Base-by-base conservation (phyloP, 306 rosid genomes). In the Glycine soja region DNA sequence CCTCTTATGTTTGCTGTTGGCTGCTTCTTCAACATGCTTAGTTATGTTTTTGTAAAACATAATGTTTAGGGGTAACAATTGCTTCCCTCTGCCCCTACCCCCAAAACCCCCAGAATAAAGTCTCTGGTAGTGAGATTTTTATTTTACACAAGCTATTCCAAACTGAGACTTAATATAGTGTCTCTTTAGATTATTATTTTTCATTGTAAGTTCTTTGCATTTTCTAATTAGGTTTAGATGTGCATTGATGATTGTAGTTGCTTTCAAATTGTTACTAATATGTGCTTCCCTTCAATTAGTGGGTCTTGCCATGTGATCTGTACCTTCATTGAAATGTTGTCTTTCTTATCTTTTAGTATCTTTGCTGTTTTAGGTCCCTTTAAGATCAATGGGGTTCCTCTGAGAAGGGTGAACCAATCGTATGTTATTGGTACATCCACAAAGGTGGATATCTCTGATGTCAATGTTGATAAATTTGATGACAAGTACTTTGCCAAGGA, bases 371-470 rank as follows among this genome's bases (percentile, higher is more conserved):
- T 48, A 88, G 94, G 94, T 10, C 91, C 91, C 8, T 90, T 88
- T 68, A 88, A 86, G 88, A 79, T 90, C 42, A 90, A 88, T 4
- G 94, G 91, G 3, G 94, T 90, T 75, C 94, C 94, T n/a, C 81
- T 88, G 15, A 88, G 94, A 76, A 88, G 91, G 47, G 90, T 90
- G 42, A 86, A 87, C 72, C 94, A 90, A 66, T 68, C 94, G 0
- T 90, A 90, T 34, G 88, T 86, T 10, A 86, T 88, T 63, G 91
- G 87, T 43, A 90, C 91, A 56, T 85, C 94, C 50, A 88, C 91
- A 30, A 85, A 88, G 73, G 85, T 90, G 1, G 91, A 90, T 70
- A 64, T 86, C 34, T 78, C 89, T 6, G 89, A 87, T 11, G 81
- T 86, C 58, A 79, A 86, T 10, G 51, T 74, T 12, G 90, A 88